These are phyloP conservation scores for Xerocomus brunneocitrinus DNA, from an alignment of 768 basidiomycete genomes.

Conservation along the genomic window DNA sequence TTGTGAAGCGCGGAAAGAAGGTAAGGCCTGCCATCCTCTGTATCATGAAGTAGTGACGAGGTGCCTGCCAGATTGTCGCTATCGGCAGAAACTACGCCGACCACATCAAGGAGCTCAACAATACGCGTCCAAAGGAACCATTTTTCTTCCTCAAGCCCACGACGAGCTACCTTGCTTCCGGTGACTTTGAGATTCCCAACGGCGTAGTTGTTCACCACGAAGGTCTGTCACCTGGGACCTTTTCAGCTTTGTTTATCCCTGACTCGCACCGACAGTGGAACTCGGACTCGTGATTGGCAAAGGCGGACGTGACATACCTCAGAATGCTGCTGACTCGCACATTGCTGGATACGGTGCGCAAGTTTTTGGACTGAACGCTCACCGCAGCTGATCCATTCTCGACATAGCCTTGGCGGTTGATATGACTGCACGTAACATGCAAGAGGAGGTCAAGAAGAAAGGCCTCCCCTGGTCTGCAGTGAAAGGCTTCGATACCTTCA, in stretches of 20 bases:
- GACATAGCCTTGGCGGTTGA: constrained; percentile 83
- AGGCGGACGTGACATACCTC: constrained; percentile 75
- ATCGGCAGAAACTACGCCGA: constrained; percentile 94
- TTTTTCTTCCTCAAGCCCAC: constrained; percentile 99
- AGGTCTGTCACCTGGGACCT: constrained; percentile 43
- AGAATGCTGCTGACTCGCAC: constrained; percentile 64
- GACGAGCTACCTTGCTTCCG: constrained; percentile 73
- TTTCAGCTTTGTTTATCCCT: background rate
- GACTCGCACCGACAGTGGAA: constrained; percentile 56
- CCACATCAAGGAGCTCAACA: constrained; percentile 89
- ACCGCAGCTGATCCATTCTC: background rate
- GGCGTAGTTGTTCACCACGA: constrained; percentile 89
- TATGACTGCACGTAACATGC: constrained; percentile 94
- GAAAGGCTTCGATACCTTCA: constrained; percentile 97
- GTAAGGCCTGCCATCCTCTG: constrained; percentile 13
- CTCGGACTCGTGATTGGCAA: constrained; percentile 96
- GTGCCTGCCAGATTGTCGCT: constrained; percentile 68
- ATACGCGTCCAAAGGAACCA: constrained; percentile 81
- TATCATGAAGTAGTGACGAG: background rate
- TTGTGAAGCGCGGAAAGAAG: constrained; percentile 46
- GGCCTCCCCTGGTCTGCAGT: constrained; percentile 97
- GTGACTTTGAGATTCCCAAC: constrained; percentile 80
- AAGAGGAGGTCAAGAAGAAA: constrained; percentile 86
- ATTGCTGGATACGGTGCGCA: constrained; percentile 87
- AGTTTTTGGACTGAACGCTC: too few relatives aligned